phyloP scores from a whole-genome alignment of 768 basidiomycete genomes.

The Kwoniella newhampshirensis region DNA sequence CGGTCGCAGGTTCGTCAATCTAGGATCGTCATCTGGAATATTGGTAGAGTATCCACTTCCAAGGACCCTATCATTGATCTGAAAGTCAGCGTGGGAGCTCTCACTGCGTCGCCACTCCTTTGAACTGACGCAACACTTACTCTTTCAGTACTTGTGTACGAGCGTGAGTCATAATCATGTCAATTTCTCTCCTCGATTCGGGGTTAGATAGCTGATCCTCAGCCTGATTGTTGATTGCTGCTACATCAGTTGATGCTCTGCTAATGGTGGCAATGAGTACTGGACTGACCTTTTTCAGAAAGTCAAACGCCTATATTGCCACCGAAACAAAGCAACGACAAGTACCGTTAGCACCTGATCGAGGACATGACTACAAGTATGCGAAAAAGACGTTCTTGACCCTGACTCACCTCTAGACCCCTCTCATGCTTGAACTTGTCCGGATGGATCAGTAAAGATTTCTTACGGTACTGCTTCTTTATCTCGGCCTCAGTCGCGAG shows the following conservation, averaged over 20 bases:
- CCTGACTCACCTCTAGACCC: slow-evolving; percentile 46
- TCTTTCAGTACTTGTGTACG: slow-evolving; percentile 47
- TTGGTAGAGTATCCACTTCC: slow-evolving; percentile 44
- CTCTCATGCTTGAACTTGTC: slow-evolving; percentile 82
- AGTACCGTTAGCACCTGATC: slow-evolving; percentile 7
- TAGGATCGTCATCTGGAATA: slow-evolving; percentile 46
- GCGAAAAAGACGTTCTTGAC: no score
- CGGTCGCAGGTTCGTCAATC: slow-evolving; percentile 40
- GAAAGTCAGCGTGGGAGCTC: no score
- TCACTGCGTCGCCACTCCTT: no score
- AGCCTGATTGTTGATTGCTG: slow-evolving; percentile 32
- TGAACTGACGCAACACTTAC: slow-evolving; percentile 22
- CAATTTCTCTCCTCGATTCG: slow-evolving; percentile 47
- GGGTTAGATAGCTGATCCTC: slow-evolving; percentile 45
- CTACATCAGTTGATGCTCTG: slow-evolving; percentile 14
- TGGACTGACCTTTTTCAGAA: slow-evolving; percentile 52
- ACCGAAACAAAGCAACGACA: neutral
- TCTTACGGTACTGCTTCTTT: slow-evolving; percentile 68
- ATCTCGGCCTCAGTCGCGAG: slow-evolving; percentile 67
- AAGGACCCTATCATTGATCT: slow-evolving; percentile 33
- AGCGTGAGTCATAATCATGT: slow-evolving; percentile 50
- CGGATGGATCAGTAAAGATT: slow-evolving; percentile 78
- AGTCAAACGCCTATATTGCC: slow-evolving; percentile 49
- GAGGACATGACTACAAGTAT: no score
- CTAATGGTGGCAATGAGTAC: neutral